Percentiles rank a stretch among this genome's conserved stretches.
Conservation (phyloP, 768 basidiomycete species). For the Naematelia aurantialba region DNA sequence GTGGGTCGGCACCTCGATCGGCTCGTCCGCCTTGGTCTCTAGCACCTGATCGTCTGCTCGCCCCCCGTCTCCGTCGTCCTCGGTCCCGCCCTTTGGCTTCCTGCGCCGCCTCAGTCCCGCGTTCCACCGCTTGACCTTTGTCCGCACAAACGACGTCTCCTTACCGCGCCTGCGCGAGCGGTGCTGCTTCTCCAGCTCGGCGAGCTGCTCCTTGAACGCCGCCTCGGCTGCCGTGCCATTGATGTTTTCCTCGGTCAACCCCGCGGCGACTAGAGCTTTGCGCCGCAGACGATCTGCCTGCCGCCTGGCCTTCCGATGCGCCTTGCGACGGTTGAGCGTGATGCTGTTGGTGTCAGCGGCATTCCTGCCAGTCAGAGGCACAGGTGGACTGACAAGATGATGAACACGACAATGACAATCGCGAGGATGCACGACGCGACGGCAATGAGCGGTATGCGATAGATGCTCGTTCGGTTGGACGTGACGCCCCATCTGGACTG, state of each 20-base stretch:
- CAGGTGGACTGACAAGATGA: constrained; percentile 32
- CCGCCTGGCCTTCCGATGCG: constrained; percentile 36
- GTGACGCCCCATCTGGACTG: constrained; percentile 45
- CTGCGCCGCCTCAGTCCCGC: constrained; percentile 17
- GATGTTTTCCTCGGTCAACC: constrained; percentile 25
- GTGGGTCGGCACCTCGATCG: background rate
- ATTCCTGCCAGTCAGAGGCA: background rate
- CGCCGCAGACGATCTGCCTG: constrained; percentile 32
- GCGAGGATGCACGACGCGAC: constrained; percentile 43
- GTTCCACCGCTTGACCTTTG: constrained; percentile 37
- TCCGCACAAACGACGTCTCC: constrained; percentile 19
- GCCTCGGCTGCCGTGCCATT: constrained; percentile 23
- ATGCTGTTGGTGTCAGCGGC: constrained; percentile 21
- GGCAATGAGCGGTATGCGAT: constrained; percentile 46
- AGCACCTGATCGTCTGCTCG: constrained; percentile 1
- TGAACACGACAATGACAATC: constrained; percentile 31
- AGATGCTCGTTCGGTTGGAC: constrained; percentile 41
- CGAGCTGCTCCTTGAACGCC: constrained; percentile 31
- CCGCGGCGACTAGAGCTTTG: constrained; percentile 38
- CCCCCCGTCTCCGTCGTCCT: constrained; percentile 5
- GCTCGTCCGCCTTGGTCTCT: background rate
- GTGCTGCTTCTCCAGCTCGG: constrained; percentile 32
- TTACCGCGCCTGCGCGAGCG: constrained; percentile 20
- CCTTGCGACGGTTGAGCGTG: constrained; percentile 40
- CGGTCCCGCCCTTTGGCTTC: constrained; percentile 13